phyloP scores from a whole-genome alignment of 2,329 filamentous ascomycete genomes.

The Ophiostoma sp. region DNA sequence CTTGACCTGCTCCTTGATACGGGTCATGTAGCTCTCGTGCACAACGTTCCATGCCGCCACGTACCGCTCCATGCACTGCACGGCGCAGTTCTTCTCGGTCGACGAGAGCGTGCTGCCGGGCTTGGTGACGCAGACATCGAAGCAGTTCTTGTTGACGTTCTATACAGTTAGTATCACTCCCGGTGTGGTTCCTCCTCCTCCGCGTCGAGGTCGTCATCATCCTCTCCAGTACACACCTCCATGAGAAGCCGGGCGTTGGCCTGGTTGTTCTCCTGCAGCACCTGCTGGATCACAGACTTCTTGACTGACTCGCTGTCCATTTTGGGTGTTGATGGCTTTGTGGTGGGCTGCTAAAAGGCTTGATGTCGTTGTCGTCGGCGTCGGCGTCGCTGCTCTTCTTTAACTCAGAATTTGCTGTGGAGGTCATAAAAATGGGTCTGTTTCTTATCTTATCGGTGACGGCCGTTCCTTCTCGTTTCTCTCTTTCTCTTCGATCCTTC shows the following conservation, averaged over 20 bases:
- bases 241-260: constrained; percentile 1
- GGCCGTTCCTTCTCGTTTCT: not conserved
- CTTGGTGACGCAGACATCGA: constrained; percentile 68
- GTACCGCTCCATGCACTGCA: constrained; percentile 78
- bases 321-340: constrained; percentile 27
- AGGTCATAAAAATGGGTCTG: constrained; percentile 18
- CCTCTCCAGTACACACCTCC: not conserved
- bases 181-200: not conserved
- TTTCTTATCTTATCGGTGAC: constrained; percentile 21
- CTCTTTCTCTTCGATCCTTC: not conserved
- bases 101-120: constrained; percentile 62
- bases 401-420: constrained; percentile 13
- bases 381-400: not conserved
- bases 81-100: constrained; percentile 66
- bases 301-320: constrained; percentile 58
- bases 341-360: not conserved
- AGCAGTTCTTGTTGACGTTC: constrained; percentile 80
- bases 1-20: constrained; percentile 36
- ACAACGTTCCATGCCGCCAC: constrained; percentile 74
- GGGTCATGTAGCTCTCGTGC: constrained; percentile 61
- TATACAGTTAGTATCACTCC: constrained; percentile 33
- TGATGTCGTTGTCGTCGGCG: not conserved
- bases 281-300: constrained; percentile 59
- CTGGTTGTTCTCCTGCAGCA: constrained; percentile 37
- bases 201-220: not conserved